Base-by-base conservation (phyloP, 1,284 basidiomycete genomes). In the Ustilago trichophora region DNA sequence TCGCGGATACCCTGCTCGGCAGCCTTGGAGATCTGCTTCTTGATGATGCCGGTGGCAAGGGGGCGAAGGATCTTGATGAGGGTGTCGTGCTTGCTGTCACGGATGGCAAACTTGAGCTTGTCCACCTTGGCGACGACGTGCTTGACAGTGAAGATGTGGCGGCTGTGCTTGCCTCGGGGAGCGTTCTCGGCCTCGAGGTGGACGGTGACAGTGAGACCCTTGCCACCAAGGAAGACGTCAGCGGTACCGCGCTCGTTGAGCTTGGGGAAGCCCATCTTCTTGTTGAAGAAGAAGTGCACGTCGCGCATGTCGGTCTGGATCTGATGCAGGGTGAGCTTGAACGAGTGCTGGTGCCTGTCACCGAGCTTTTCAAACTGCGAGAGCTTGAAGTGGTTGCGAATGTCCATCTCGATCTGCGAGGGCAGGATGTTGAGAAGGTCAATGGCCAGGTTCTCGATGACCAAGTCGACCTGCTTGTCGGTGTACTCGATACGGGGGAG, bases 281-380 rank as follows among this genome's bases (percentile, higher is more conserved):
- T 80, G 48, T 73, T 68, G 59, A 78, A 72, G 51, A 90, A 92
- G 82, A 96, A 95, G 12, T 90, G 88, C 18, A 96, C 91, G 75
- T 96, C 93, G 33, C 90, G 87, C 86, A 96, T 89, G 77, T 95
- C 93, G n/a, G 90, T 89, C 82, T 98, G 94, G 77, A 97, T 91
- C 82, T 98, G 93, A 24, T 85, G 85, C 80, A 78, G 56, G 6
- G 62, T 63, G 37, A 78, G 49, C 72, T 76, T 76, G 68, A 77
- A 70, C 38, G 62, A 59, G 66, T 77, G 75, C 52, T 70, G 53
- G 59, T 76, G 74, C 25, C 37, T 49, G 53, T 72, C 72, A 38
- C 48, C 62, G 50, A 77, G 55, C 58, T 65, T 68, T 45, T 72
- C 59, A 57, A 63, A 73, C 31, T 67, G 63, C 44, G 68, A 73